phyloP scores from a whole-genome alignment of 441 rosid species.

The Erodium texanum region DNA sequence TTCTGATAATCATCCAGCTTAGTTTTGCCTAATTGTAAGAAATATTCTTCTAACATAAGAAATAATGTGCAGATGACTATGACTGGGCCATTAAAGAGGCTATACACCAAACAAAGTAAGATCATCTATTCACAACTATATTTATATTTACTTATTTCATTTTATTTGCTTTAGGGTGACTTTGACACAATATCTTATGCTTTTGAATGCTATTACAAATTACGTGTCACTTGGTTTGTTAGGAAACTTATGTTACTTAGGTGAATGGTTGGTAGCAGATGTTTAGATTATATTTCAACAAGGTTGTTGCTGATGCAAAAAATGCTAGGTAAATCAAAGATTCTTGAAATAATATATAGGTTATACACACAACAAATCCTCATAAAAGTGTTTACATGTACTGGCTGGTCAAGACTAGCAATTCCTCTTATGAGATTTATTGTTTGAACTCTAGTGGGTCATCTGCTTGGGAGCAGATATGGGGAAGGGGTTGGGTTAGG shows the following conservation, averaged over 20 bases:
- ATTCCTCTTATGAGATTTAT: no score
- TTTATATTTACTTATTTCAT: neutral
- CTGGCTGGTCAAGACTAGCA: no score
- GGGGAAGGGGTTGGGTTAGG: no score
- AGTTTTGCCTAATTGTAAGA: no score
- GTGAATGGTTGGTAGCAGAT: neutral
- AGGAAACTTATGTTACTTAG: neutral
- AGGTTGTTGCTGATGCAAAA: neutral
- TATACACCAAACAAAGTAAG: conserved; percentile 52
- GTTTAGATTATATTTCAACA: neutral
- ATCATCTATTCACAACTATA: conserved; percentile 13
- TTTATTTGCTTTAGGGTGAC: neutral
- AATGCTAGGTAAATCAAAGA: neutral
- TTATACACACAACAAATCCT: no score
- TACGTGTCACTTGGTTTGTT: neutral
- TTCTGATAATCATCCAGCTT: neutral
- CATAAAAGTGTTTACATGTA: no score
- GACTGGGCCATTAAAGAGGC: conserved; percentile 67
- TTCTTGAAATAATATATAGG: neutral
- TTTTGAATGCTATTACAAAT: neutral
- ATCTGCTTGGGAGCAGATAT: no score
- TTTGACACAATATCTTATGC: neutral
- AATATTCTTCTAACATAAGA: conserved; percentile 8
- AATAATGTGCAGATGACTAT: conserved; percentile 52
- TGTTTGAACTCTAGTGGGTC: neutral